phyloP scores from a whole-genome alignment of 495 filamentous ascomycete genomes.

The Penicillium chermesinum region DNA sequence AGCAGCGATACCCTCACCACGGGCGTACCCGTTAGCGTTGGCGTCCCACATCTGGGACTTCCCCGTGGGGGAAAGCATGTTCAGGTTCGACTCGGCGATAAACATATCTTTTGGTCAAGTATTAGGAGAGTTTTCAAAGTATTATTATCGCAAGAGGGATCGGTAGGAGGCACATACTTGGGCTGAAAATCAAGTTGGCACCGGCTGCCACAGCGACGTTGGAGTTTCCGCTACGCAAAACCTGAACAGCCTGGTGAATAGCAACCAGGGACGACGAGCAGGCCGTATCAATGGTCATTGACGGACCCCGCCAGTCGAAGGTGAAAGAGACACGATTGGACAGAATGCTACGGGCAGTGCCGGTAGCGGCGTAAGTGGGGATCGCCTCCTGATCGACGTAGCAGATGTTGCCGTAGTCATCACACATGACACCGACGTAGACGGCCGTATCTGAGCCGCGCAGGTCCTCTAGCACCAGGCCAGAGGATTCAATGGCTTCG shows the following conservation, averaged over 20 bases:
- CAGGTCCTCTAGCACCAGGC: not conserved
- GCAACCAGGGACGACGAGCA: not conserved
- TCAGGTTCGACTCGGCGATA: slow-evolving; percentile 19
- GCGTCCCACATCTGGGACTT: slow-evolving; percentile 39
- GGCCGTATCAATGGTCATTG: slow-evolving; percentile 3
- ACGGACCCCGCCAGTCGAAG: slow-evolving; percentile 4
- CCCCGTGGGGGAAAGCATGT: slow-evolving; percentile 32
- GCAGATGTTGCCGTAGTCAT: not conserved
- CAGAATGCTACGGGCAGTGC: not conserved
- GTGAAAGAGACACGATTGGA: slow-evolving; percentile 3
- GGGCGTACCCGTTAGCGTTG: slow-evolving; percentile 41
- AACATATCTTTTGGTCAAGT: slow-evolving; percentile 2
- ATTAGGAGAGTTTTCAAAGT: not conserved
- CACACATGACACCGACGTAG: not conserved
- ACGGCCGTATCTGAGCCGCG: not conserved
- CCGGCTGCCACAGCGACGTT: slow-evolving; percentile 33
- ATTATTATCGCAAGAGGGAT: slow-evolving; percentile 16
- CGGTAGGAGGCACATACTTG: slow-evolving; percentile 11
- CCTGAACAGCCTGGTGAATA: not conserved
- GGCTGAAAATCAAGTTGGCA: slow-evolving; percentile 24
- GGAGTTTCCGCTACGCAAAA: not conserved
- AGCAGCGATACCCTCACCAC: slow-evolving; percentile 41
- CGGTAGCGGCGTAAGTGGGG: not conserved
- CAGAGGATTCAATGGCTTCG: not conserved
- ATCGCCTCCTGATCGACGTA: not conserved